Base-by-base conservation (phyloP, 1,284 basidiomycete species). In the Coniophora puteana region DNA sequence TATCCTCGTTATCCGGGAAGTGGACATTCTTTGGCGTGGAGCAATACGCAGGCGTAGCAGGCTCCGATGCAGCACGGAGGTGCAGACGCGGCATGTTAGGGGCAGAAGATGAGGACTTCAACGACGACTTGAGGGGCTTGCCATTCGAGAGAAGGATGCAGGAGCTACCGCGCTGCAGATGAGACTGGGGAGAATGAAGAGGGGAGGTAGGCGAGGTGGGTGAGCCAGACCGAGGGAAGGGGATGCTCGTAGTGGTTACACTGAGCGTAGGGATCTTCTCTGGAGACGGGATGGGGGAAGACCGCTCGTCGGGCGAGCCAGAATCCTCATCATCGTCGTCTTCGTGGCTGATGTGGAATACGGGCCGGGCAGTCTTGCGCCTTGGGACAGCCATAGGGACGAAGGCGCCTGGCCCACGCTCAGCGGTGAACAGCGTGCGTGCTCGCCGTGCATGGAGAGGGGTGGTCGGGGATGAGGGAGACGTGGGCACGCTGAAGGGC, bases 91-190 rank as follows among this genome's bases (percentile, higher is more conserved):
- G 54, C 10, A 78, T 71, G 53, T 71, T 66, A 20, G 76, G 77
- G 2, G 74, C 67, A 2, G 80, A 81, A 4, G 67, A 65, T 10
- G 79, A 78, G 1, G 78, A 76, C 62, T 96, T 95, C 53, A 97
- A 76, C 0, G 89, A 90, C 0, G 89, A 80, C 58, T 93, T 93
- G 62, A 97, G 82, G 1, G 91, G 87, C 61, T 92, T 89, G 40
- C 92, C 91, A 50, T 92, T 95, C 17, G 88, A 76, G 25, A 94
- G 74, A 41, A 90, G 58, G 45, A 83, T 66, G 27, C 58, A 44
- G 1, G 68, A 56, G 2, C 64, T 66, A 13, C 43, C 43, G 21
- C 44, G n/a, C 54, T 46, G 0, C 60, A 69, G 22, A 62, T 54
- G 29, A 14, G 43, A 26, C 18, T 17, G n/a, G 17, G 16, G 48